Conservation (phyloP, 2,329 filamentous ascomycete species). For the Fusarium hostae region DNA sequence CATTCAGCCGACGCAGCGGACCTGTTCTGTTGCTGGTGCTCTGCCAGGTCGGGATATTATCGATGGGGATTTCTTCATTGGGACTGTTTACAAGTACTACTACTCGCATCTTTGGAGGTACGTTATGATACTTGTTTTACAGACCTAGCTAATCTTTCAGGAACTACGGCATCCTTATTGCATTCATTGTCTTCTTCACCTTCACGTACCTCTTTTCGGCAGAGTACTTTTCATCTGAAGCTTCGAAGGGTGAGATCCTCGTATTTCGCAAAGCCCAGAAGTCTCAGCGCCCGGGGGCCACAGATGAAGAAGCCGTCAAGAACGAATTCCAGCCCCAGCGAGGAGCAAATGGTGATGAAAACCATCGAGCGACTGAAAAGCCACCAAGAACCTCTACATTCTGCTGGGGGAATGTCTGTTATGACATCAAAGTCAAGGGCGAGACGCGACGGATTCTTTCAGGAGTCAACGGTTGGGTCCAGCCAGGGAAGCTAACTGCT, state of each 20-base stretch:
- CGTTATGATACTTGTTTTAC: accelerated
- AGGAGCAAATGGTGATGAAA: neutral
- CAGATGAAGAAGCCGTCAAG: neutral
- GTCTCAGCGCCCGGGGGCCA: accelerated
- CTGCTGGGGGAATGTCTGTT: slow-evolving; percentile 76
- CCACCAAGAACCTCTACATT: slow-evolving; percentile 56
- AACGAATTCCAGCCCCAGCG: neutral
- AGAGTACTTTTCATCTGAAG: slow-evolving; percentile 8
- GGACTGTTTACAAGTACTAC: slow-evolving; percentile 55
- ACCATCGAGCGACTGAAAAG: neutral
- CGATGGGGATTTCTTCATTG: slow-evolving; percentile 30
- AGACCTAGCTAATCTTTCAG: slow-evolving; percentile 9
- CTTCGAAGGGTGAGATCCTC: slow-evolving; percentile 33
- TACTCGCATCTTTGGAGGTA: slow-evolving; percentile 65
- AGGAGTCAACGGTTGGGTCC: slow-evolving; percentile 77
- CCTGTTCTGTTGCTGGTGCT: slow-evolving; percentile 26
- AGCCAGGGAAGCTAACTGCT: slow-evolving; percentile 75
- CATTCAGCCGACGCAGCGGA: neutral
- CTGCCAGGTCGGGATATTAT: slow-evolving; percentile 9
- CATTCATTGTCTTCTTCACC: slow-evolving; percentile 29
- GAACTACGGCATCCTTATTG: slow-evolving; percentile 32
- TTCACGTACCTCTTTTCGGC: slow-evolving; percentile 17
- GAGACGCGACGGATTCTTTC: slow-evolving; percentile 72
- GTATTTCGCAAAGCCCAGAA: slow-evolving; percentile 65
- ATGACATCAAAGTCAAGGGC: slow-evolving; percentile 75